Conservation (phyloP, 2,329 filamentous ascomycete species). For the Arthrinium puccinioides region DNA sequence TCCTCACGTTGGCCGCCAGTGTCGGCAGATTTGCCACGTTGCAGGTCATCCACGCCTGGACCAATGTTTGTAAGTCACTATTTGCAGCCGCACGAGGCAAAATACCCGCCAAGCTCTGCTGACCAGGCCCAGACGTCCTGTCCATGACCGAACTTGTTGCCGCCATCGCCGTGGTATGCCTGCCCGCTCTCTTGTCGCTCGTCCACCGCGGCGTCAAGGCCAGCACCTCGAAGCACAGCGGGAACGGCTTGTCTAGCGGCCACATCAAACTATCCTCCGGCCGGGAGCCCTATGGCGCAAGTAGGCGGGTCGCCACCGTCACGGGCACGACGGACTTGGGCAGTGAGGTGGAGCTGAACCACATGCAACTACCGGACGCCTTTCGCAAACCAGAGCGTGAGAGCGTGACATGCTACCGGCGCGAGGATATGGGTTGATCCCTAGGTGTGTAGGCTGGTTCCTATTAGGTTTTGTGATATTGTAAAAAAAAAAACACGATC, state of each 20-base stretch:
- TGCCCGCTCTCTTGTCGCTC: conserved; percentile 1
- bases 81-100: neutral
- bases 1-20: neutral
- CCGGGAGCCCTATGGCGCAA: neutral
- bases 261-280: conserved; percentile 1
- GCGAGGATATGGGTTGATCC: conserved; percentile 1
- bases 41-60: conserved; percentile 2
- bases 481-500: no score
- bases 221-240: neutral
- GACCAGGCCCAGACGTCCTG: neutral
- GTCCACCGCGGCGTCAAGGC: neutral
- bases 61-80: neutral
- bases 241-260: neutral
- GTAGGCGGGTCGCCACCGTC: neutral
- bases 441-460: no score
- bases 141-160: conserved; percentile 1
- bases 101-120: neutral
- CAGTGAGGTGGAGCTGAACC: conserved; percentile 1
- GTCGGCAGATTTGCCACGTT: neutral
- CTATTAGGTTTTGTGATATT: no score
- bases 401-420: neutral
- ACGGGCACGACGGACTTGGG: neutral
- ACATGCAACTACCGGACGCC: neutral
- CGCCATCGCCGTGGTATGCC: neutral
- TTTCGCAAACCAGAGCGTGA: neutral